Conservation (phyloP, 139 green algal species). For the Microglena sp. region DNA sequence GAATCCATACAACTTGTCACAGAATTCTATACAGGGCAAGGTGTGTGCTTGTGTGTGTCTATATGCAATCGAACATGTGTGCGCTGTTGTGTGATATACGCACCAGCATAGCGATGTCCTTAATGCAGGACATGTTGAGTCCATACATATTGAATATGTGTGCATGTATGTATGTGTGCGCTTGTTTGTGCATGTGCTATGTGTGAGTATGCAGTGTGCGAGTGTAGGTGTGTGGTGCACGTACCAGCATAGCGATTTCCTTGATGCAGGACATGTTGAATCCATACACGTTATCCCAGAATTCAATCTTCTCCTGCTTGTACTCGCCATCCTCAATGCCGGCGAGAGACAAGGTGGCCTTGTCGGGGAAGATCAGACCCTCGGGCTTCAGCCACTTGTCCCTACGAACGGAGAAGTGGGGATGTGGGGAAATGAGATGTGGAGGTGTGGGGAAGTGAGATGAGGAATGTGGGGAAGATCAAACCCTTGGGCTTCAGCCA, state of each 20-base stretch:
- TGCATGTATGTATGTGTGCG: too few relatives aligned
- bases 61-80: too few relatives aligned
- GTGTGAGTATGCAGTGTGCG: too few relatives aligned
- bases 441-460: too few relatives aligned
- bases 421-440: too few relatives aligned
- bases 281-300: conserved; percentile 86
- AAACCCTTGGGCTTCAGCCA: background rate
- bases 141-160: conserved; percentile 88
- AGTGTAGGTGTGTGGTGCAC: too few relatives aligned
- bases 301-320: conserved; percentile 85
- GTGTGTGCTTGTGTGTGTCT: too few relatives aligned
- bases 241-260: conserved; percentile 6
- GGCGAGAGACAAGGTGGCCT: conserved; percentile 46
- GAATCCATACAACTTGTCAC: too few relatives aligned
- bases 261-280: conserved; percentile 85
- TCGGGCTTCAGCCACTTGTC: conserved; percentile 77
- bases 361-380: conserved; percentile 74
- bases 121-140: conserved; percentile 84
- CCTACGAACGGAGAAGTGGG: conserved; percentile 12
- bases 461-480: too few relatives aligned
- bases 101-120: conserved; percentile 13
- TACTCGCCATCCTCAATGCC: conserved; percentile 91
- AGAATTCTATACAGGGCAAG: too few relatives aligned
- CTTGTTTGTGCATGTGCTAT: too few relatives aligned
- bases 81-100: too few relatives aligned